Evolutionary conservation across 2,329 filamentous ascomycete species (phyloP), one percentile per base, ranked within the genome.

Genomic region (Monosporascus sp.): DNA sequence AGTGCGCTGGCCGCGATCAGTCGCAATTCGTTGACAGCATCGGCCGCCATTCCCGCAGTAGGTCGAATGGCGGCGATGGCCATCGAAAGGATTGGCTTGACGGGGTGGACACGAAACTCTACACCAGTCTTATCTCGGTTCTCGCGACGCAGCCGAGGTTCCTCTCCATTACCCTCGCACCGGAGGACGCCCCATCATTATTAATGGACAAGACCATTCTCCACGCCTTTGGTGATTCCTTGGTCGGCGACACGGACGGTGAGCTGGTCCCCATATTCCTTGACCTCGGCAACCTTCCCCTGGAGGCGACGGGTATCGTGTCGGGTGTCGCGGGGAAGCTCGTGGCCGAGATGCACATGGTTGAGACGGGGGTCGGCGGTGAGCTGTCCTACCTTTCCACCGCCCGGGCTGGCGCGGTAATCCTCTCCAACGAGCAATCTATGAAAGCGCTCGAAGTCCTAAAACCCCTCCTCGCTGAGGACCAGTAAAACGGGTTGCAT

Each of bases 381-480:
- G 91, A 97, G 68, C 85, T 97, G 72, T 93, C 88, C 54, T 97
- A 97, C 69, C 75, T 97, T 57, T 94, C 88, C 56, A 97, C 93
- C 0, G 91, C 91, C 5, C 82, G 87, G 43, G 91, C 92, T 0
- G 93, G 93, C 1, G 92, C 91, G 5, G 93, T 97, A 9, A 91
- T 97, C 65, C 81, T 97, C 40, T 82, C 85, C 4, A 81, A 87
- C 58, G 82, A 87, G 61, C 88, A 93, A 66, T 77, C 92, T 45
- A 76, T 78, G n/a, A 81, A 82, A 53, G 92, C 90, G 0, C 74
- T 97, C 61, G 80, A 81, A 47, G 89, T 90, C 6, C 70, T 97
- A 65, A 76, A 72, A 55, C 77, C 78, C 3, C 65, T 82, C 43
- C 66, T 84, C 26, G 69, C 66, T 49, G 72, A 73, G 58, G 60